Percentiles rank a stretch among this genome's conserved stretches.
Evolutionary conservation across 129 eudicot species (phyloP).

Genomic region (Cynara cardunculus): DNA sequence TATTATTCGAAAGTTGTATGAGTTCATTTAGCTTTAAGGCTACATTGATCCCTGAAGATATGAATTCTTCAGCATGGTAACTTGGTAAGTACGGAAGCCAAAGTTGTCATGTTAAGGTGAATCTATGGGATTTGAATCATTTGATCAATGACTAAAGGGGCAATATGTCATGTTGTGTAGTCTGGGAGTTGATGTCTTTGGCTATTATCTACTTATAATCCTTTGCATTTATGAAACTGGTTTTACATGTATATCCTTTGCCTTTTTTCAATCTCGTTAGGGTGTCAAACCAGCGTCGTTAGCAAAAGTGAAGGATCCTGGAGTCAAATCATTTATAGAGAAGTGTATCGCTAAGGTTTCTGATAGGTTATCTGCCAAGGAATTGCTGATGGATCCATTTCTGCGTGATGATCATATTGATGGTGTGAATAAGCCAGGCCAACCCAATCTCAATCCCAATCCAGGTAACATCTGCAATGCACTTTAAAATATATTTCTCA

Average conservation of each 20-base stretch:
- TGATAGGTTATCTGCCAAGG: slow-evolving; percentile 79
- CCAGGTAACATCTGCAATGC: slow-evolving; percentile 37
- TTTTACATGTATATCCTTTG: neutral
- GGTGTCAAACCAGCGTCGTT: slow-evolving; percentile 92
- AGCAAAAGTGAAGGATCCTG: slow-evolving; percentile 81
- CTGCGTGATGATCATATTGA: slow-evolving; percentile 56
- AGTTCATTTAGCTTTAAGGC: neutral
- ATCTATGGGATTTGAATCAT: neutral
- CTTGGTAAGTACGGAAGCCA: neutral
- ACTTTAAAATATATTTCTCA: neutral
- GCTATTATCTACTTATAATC: neutral
- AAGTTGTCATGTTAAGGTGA: neutral
- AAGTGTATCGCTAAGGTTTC: slow-evolving; percentile 80
- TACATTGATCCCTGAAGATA: neutral
- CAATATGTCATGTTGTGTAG: neutral
- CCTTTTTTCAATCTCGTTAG: slow-evolving; percentile 37
- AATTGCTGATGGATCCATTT: slow-evolving; percentile 75
- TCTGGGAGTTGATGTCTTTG: neutral
- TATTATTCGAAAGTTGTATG: neutral
- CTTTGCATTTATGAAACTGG: neutral
- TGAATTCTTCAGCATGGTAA: neutral
- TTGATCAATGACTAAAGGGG: neutral
- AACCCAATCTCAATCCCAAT: slow-evolving; percentile 9
- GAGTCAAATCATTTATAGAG: slow-evolving; percentile 68
- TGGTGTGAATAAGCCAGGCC: slow-evolving; percentile 38